Evolutionary conservation across 1,284 basidiomycete genomes (phyloP).

Genomic region (Tilletia indica): DNA sequence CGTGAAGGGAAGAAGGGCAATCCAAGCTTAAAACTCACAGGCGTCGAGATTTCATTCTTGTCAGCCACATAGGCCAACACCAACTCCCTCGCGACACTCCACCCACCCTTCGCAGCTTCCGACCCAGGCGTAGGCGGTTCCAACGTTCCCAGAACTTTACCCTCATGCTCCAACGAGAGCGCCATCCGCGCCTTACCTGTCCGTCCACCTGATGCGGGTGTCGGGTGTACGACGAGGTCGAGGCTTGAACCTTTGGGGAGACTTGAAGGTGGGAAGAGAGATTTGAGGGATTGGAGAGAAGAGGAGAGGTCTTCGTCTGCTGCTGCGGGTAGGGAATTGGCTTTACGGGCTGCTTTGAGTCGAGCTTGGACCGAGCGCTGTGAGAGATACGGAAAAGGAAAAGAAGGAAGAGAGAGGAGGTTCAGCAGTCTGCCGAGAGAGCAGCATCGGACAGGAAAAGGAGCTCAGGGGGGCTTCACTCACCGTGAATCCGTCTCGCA

Average conservation of each 20-base stretch:
- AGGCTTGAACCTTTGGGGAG: slow-evolving; percentile 59
- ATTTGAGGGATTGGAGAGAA: slow-evolving; percentile 57
- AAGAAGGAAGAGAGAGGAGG: not conserved
- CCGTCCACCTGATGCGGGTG: not conserved
- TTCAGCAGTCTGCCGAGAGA: not conserved
- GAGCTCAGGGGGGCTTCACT: not conserved
- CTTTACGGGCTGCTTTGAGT: slow-evolving; percentile 60
- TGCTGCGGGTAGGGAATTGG: slow-evolving; percentile 18
- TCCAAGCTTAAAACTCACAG: slow-evolving; percentile 15
- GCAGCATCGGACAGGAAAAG: not conserved
- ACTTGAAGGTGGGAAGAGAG: slow-evolving; percentile 58
- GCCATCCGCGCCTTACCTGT: not conserved
- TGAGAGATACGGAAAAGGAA: not conserved
- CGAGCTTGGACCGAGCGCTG: slow-evolving; percentile 69
- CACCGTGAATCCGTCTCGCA: slow-evolving; percentile 73
- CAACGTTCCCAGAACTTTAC: slow-evolving; percentile 35
- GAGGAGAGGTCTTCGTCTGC: slow-evolving; percentile 44
- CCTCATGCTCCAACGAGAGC: slow-evolving; percentile 38
- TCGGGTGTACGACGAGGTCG: slow-evolving; percentile 49
- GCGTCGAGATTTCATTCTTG: slow-evolving; percentile 36
- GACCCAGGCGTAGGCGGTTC: slow-evolving; percentile 9
- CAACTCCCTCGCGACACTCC: slow-evolving; percentile 36
- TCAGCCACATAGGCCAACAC: slow-evolving; percentile 51
- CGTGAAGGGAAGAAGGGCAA: not conserved
- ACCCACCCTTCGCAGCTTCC: not conserved